Conservation (phyloP, 2,329 filamentous ascomycete species). For the Periglandula ipomoeae region DNA sequence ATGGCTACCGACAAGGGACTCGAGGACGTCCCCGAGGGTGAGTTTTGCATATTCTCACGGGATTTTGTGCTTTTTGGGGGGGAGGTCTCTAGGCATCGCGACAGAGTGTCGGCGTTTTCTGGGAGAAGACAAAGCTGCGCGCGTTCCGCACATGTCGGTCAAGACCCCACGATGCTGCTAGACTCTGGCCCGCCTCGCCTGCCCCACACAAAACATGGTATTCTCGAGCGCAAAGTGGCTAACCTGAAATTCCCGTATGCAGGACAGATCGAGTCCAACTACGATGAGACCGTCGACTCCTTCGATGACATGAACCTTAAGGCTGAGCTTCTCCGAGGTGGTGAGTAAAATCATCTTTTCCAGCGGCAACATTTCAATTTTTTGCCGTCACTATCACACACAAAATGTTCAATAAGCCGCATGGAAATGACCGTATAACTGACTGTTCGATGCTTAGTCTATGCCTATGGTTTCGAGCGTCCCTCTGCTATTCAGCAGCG, state of each 20-base stretch:
- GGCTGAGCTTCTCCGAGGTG: constrained; percentile 94
- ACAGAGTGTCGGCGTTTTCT: background rate
- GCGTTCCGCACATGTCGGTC: background rate
- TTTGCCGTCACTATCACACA: background rate
- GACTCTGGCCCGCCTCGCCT: background rate
- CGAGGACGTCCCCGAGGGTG: constrained; percentile 94
- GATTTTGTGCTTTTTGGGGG: too few relatives aligned
- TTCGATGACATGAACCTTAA: constrained; percentile 98
- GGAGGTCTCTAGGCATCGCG: background rate
- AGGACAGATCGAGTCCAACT: constrained; percentile 99
- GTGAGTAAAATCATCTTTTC: constrained; percentile 26
- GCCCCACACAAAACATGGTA: constrained; percentile 1
- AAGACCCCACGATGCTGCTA: constrained; percentile 1
- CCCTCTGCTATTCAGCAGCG: constrained; percentile 99
- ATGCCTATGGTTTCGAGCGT: constrained; percentile 99
- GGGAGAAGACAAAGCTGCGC: background rate
- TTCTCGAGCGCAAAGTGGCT: constrained; percentile 4
- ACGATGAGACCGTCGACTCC: constrained; percentile 98
- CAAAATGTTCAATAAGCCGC: background rate
- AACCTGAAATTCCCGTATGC: constrained; percentile 21
- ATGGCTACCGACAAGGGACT: constrained; percentile 99
- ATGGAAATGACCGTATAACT: background rate
- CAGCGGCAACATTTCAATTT: too few relatives aligned
- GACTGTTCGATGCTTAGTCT: constrained; percentile 44
- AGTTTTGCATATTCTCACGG: constrained; percentile 29